Evolutionary conservation across 2,329 filamentous ascomycete genomes (phyloP).

Genomic region (Aspergillus sp.): DNA sequence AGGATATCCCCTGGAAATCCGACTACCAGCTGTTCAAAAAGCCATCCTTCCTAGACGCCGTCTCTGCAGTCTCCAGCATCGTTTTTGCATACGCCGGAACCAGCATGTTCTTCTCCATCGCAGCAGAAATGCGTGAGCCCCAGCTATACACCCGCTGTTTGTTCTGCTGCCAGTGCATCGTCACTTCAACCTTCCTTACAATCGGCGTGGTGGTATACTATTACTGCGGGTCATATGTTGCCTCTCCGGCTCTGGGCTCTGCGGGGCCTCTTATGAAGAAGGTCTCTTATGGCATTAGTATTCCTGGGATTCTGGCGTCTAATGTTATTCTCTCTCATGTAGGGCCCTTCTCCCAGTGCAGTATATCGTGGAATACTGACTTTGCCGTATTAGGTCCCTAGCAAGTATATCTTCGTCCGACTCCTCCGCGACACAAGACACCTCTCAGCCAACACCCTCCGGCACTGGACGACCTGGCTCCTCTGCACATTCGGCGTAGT

Average conservation of each 20-base stretch:
- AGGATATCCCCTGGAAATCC: conserved; percentile 25
- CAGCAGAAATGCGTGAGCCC: conserved; percentile 41
- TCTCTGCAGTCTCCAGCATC: conserved; percentile 28
- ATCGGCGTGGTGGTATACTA: conserved; percentile 47
- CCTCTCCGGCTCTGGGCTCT: conserved; percentile 49
- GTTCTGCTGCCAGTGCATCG: conserved; percentile 32
- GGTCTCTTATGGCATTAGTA: conserved; percentile 43
- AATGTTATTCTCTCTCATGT: conserved; percentile 23
- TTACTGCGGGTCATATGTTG: conserved; percentile 48
- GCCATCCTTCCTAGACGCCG: conserved; percentile 26
- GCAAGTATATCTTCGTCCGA: conserved; percentile 24
- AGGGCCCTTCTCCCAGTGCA: not conserved
- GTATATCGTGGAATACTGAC: no score
- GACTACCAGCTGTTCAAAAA: conserved; percentile 27
- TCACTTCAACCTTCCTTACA: conserved; percentile 36
- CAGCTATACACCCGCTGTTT: conserved; percentile 33
- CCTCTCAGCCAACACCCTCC: conserved; percentile 14
- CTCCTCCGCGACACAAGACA: conserved; percentile 24
- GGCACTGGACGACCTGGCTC: no score
- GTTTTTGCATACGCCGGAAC: conserved; percentile 31
- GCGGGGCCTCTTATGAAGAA: conserved; percentile 46
- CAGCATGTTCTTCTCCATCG: conserved; percentile 37
- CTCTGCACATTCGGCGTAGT: no score
- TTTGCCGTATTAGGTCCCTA: conserved; percentile 12
- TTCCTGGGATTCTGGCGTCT: conserved; percentile 33